phyloP scores from a whole-genome alignment of 164 flowering plant species.

The Chimonanthus salicifolius region DNA sequence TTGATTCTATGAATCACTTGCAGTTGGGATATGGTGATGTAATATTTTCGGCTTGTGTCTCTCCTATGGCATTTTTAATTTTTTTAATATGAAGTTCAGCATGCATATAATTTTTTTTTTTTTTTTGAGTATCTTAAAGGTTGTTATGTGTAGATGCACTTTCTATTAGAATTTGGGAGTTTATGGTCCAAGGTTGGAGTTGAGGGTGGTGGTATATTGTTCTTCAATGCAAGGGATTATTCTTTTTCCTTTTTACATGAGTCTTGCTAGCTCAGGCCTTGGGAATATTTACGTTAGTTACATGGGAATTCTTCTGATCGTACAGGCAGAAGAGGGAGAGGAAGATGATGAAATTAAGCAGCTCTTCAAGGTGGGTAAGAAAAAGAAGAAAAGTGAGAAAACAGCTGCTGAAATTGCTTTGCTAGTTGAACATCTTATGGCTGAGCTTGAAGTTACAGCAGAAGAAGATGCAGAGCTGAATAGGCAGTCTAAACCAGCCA shows the following conservation, averaged over 20 bases:
- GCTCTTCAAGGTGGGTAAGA: constrained; percentile 77
- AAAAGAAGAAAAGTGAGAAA: constrained; percentile 84
- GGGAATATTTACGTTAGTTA: background rate
- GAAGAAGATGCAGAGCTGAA: constrained; percentile 94
- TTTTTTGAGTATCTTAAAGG: too few species aligned
- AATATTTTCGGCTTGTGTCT: background rate
- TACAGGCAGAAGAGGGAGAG: constrained; percentile 79
- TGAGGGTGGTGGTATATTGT: background rate
- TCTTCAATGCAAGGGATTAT: background rate
- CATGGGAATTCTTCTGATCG: constrained; percentile 5
- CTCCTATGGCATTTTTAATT: background rate
- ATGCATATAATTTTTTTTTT: too few species aligned
- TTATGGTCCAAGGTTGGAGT: background rate
- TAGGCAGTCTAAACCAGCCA: constrained; percentile 77
- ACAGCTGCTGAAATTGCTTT: constrained; percentile 84
- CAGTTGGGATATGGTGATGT: background rate
- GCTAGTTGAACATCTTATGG: constrained; percentile 88
- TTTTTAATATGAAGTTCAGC: background rate
- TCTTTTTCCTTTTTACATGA: background rate
- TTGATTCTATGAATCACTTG: background rate
- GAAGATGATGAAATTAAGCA: constrained; percentile 77
- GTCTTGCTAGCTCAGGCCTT: background rate
- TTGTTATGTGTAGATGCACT: too few species aligned
- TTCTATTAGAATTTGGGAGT: too few species aligned
- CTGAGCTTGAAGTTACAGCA: constrained; percentile 90